Evolutionary conservation across 495 filamentous ascomycete species (phyloP).

Genomic region (Platismatia glauca): DNA sequence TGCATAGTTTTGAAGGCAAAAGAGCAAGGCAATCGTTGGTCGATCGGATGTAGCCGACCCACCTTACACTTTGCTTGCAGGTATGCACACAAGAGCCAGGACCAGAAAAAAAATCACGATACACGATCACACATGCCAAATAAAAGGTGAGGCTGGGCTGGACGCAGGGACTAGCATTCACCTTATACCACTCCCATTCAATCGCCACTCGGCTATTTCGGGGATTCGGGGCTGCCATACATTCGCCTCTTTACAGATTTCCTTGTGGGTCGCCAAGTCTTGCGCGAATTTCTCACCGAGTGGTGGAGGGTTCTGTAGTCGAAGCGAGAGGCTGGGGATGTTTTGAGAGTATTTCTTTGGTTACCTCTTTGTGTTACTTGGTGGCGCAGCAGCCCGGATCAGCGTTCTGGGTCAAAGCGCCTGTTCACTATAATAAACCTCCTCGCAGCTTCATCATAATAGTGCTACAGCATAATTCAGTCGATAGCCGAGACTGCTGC

Average conservation of each 20-base stretch:
- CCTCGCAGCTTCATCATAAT: background rate
- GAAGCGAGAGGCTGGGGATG: background rate
- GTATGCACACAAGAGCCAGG: background rate
- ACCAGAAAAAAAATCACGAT: background rate
- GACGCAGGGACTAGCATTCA: background rate
- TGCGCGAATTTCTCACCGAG: background rate
- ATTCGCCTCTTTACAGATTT: background rate
- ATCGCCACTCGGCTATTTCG: background rate
- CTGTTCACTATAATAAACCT: background rate
- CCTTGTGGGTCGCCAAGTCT: background rate
- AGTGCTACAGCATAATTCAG: background rate
- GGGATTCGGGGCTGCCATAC: background rate
- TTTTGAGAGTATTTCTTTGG: background rate
- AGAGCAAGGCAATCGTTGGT: background rate
- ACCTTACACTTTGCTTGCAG: background rate
- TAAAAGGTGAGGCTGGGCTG: background rate
- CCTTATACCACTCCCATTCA: background rate
- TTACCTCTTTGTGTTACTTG: background rate
- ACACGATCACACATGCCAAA: background rate
- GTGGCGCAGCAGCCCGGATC: background rate
- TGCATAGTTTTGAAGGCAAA: background rate
- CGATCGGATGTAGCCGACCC: background rate
- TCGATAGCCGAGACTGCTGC: background rate
- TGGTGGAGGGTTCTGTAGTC: no score
- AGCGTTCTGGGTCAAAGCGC: background rate